phyloP scores from a whole-genome alignment of 805 yeast species.

The Grigorovia jiainica region DNA sequence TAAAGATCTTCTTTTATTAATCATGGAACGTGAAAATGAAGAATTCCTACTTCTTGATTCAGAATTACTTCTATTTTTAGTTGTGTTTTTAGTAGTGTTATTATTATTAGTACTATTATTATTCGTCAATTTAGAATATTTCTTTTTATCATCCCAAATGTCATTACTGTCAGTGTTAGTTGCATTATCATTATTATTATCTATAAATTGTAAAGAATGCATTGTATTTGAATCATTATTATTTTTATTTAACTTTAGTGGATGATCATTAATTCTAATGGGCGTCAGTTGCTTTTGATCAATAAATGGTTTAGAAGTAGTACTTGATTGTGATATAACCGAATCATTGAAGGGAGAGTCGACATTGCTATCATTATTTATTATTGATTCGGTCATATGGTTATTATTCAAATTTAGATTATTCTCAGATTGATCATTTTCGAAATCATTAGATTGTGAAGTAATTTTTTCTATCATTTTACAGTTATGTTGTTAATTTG shows the following conservation, averaged over 20 bases:
- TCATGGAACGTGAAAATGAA: slow-evolving; percentile 7
- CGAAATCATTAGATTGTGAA: not conserved
- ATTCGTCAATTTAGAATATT: not conserved
- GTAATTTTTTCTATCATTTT: no score
- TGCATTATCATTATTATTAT: no score
- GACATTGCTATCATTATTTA: not conserved
- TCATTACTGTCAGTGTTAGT: not conserved
- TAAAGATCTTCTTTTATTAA: slow-evolving; percentile 19
- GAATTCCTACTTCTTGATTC: slow-evolving; percentile 1
- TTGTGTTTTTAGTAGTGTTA: no score
- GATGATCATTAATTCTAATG: slow-evolving; percentile 10
- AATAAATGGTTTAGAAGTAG: not conserved
- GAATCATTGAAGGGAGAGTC: not conserved
- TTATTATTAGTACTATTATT: not conserved
- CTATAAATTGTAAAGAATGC: no score
- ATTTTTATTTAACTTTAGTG: slow-evolving; percentile 6
- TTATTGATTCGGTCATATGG: not conserved
- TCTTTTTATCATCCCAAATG: not conserved
- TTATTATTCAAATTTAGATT: no score
- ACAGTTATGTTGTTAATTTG: no score
- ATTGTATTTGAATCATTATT: no score
- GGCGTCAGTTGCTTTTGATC: slow-evolving; percentile 15
- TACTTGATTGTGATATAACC: not conserved
- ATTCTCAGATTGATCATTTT: not conserved
- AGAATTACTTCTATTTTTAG: not conserved